phyloP scores from a whole-genome alignment of 768 basidiomycete genomes.

The Daedaleopsis nitida region DNA sequence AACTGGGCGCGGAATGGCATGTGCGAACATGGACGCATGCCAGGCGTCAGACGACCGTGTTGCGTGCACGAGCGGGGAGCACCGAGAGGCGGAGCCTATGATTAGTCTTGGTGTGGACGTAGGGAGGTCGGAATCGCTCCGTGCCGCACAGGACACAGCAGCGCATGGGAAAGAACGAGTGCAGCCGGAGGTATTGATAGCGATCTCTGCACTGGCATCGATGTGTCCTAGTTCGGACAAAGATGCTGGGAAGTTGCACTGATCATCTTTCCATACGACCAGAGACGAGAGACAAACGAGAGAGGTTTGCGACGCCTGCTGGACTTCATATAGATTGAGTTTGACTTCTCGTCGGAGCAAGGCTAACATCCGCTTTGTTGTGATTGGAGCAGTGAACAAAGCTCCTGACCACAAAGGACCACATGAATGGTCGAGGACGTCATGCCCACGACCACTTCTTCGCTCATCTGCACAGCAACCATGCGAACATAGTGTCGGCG shows the following conservation, averaged over 20 bases:
- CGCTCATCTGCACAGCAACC: not conserved
- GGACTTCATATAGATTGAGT: not conserved
- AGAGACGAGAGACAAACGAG: not conserved
- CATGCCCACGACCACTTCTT: not conserved
- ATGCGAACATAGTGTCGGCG: not conserved
- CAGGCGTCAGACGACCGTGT: not conserved
- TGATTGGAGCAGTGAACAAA: not conserved
- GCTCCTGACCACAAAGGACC: not conserved
- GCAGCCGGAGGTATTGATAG: slow-evolving; percentile 1
- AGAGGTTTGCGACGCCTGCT: not conserved
- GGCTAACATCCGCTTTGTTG: not conserved
- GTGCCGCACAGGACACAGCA: slow-evolving; percentile 5
- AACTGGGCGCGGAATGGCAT: not conserved
- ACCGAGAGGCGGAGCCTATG: not conserved
- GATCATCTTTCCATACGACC: not conserved
- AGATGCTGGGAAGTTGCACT: not conserved
- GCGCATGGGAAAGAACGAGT: slow-evolving; percentile 13
- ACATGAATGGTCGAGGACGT: not conserved
- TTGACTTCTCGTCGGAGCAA: not conserved
- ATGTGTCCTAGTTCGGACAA: slow-evolving; percentile 4
- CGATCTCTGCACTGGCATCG: slow-evolving; percentile 9
- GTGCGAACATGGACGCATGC: not conserved
- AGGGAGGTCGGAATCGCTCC: slow-evolving; percentile 11
- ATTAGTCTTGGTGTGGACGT: not conserved
- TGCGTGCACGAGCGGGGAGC: not conserved